Evolutionary conservation across 169 alveolate species (phyloP).

Genomic region (Miamiensis avidus): DNA sequence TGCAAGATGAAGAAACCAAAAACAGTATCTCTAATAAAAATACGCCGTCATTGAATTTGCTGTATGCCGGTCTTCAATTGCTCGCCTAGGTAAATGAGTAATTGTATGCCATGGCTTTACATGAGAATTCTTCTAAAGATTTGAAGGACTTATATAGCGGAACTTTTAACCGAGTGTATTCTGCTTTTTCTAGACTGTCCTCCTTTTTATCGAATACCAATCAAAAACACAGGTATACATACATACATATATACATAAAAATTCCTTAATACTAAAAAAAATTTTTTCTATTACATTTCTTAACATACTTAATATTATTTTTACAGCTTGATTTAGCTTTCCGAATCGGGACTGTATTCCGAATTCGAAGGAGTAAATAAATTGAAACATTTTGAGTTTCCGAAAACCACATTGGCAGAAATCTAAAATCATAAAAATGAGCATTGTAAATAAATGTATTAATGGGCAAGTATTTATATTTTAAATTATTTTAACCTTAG

Average conservation of each 20-base stretch:
- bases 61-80: background rate
- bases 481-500: background rate
- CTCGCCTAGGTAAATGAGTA: background rate
- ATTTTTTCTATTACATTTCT: no score
- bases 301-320: no score
- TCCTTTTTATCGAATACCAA: background rate
- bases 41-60: background rate
- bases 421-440: background rate
- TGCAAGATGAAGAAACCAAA: no score
- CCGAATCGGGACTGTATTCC: background rate
- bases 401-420: background rate
- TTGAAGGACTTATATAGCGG: no score
- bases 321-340: background rate
- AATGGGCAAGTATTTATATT: no score
- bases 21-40: no score
- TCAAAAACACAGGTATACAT: background rate
- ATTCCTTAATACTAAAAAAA: no score
- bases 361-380: background rate
- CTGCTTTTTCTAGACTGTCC: background rate
- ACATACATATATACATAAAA: background rate
- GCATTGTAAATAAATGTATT: background rate
- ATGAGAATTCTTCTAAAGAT: no score
- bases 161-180: background rate
- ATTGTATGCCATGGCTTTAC: background rate
- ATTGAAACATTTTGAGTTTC: background rate